Evolutionary conservation across 2,329 filamentous ascomycete genomes (phyloP).

Genomic region (Stachybotrys echinatus): DNA sequence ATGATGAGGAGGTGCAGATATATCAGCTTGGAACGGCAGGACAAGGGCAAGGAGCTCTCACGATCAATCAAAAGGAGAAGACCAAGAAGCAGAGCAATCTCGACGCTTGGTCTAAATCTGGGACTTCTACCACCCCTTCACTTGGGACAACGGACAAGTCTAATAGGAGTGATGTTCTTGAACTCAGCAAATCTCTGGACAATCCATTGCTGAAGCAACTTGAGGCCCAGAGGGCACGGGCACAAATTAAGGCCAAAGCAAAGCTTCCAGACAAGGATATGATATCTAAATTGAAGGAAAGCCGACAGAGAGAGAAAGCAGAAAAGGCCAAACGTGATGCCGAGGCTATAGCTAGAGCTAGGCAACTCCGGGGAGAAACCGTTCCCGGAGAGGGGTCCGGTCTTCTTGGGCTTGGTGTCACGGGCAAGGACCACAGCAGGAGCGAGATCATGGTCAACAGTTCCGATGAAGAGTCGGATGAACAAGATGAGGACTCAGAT

Average conservation of each 20-base stretch:
- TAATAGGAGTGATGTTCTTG: slow-evolving; percentile 41
- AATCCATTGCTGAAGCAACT: slow-evolving; percentile 42
- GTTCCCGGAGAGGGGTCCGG: slow-evolving; percentile 70
- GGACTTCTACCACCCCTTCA: slow-evolving; percentile 17
- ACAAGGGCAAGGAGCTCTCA: slow-evolving; percentile 12
- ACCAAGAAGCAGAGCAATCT: slow-evolving; percentile 53
- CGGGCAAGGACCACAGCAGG: slow-evolving; percentile 75
- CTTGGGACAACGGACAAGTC: slow-evolving; percentile 23
- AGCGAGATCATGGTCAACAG: slow-evolving; percentile 89
- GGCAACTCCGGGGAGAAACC: slow-evolving; percentile 33
- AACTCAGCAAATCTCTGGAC: slow-evolving; percentile 41
- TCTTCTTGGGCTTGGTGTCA: slow-evolving; percentile 62
- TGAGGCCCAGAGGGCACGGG: slow-evolving; percentile 30
- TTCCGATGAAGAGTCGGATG: slow-evolving; percentile 68
- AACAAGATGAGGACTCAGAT: slow-evolving; percentile 54
- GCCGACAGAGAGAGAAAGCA: slow-evolving; percentile 68
- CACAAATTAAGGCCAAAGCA: slow-evolving; percentile 20
- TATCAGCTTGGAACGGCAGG: slow-evolving; percentile 31
- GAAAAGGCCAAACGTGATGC: slow-evolving; percentile 69
- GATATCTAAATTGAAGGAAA: slow-evolving; percentile 55
- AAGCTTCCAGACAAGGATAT: slow-evolving; percentile 29
- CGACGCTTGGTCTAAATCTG: slow-evolving; percentile 58
- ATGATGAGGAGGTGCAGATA: slow-evolving; percentile 49
- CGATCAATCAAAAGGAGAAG: slow-evolving; percentile 22
- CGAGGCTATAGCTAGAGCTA: slow-evolving; percentile 65